Conservation (phyloP, 257 asterid genomes). For the Fraxinus cuspidata region DNA sequence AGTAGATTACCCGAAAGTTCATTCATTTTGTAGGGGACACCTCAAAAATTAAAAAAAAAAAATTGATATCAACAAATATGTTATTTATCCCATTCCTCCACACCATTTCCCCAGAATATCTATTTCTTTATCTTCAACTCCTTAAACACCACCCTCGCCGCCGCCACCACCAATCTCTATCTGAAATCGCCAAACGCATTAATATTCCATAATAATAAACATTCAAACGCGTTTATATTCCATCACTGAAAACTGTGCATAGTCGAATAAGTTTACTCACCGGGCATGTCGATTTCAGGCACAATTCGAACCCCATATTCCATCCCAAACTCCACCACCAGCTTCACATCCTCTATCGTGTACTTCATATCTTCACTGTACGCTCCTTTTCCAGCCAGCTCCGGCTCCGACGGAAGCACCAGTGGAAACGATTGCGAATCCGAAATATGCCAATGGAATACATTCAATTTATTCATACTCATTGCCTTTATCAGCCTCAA, state of each 20-base stretch:
- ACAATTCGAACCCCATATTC: slow-evolving; percentile 76
- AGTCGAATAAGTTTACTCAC: slow-evolving; percentile 35
- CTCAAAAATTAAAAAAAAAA: too few relatives aligned
- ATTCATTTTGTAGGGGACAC: background rate
- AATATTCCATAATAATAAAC: background rate
- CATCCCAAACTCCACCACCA: slow-evolving; percentile 74
- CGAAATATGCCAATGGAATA: slow-evolving; percentile 93
- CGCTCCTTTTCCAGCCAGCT: slow-evolving; percentile 70
- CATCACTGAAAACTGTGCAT: background rate
- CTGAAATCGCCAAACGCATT: background rate
- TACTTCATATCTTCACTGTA: slow-evolving; percentile 71
- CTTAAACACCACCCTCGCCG: background rate
- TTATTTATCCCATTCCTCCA: background rate
- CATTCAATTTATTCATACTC: slow-evolving; percentile 89
- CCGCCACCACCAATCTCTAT: background rate
- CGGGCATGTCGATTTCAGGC: slow-evolving; percentile 98
- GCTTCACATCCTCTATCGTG: slow-evolving; percentile 64
- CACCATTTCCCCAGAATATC: background rate
- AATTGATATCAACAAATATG: background rate
- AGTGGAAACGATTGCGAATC: slow-evolving; percentile 96
- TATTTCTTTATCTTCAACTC: background rate
- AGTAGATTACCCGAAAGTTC: background rate
- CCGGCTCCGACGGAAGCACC: slow-evolving; percentile 74
- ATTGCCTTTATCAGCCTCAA: slow-evolving; percentile 67
- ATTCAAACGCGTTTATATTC: background rate